These are phyloP conservation scores for Tolypocladium ovalisporum DNA, from an alignment of 2,329 filamentous ascomycete genomes.

Conservation along the genomic window DNA sequence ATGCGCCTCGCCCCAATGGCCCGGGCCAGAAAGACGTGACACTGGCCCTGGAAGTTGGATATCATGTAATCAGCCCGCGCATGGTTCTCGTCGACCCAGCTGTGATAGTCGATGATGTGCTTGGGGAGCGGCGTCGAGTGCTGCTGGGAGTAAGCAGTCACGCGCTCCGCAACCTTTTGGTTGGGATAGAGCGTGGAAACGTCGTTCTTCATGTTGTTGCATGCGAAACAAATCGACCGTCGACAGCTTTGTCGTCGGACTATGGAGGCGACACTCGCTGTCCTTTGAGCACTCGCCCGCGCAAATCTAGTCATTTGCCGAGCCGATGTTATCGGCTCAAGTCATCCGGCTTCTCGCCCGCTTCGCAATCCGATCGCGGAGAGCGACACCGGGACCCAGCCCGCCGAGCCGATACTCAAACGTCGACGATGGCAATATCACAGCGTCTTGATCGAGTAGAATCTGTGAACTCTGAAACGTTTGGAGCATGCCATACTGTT, in stretches of 20 bases:
- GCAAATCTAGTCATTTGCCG: background rate
- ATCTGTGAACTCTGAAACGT: too few relatives aligned
- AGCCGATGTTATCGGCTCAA: background rate
- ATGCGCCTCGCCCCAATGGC: conserved; percentile 26
- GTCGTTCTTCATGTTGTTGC: conserved; percentile 17
- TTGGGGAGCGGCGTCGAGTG: conserved; percentile 23
- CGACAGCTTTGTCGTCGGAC: background rate
- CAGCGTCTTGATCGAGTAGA: too few relatives aligned
- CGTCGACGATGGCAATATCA: background rate
- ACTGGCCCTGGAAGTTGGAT: conserved; percentile 21
- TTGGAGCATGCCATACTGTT: background rate
- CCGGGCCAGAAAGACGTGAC: conserved; percentile 22
- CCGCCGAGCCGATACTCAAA: background rate
- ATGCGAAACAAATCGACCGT: background rate
- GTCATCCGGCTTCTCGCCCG: background rate
- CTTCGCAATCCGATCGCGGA: background rate
- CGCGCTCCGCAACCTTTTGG: conserved; percentile 19
- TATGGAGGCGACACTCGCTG: background rate
- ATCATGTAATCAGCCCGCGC: conserved; percentile 19
- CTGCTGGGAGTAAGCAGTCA: conserved; percentile 23
- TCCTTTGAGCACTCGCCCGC: background rate
- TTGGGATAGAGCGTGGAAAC: conserved; percentile 24
- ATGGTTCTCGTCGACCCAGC: conserved; percentile 12
- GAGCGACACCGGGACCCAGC: background rate
- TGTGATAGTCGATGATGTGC: conserved; percentile 24